Evolutionary conservation across 2,329 filamentous ascomycete genomes (phyloP), one percentile per base, ranked within the genome.

Genomic region (Xylaria hypoxylon): DNA sequence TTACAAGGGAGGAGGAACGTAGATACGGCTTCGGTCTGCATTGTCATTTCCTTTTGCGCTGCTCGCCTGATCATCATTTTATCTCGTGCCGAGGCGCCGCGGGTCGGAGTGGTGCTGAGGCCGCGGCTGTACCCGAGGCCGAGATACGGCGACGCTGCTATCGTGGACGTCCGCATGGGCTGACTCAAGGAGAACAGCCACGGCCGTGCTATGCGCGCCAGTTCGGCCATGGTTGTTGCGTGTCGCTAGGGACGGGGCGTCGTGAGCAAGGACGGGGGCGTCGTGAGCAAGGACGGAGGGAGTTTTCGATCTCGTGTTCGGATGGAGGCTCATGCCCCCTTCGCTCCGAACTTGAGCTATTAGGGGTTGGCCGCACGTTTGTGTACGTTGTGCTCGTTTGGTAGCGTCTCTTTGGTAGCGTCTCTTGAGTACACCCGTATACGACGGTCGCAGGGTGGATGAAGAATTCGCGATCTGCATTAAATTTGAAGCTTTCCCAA

Each of bases 1-100:
- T 70, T 57, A 75, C 73, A 42, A 19, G 73, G 73, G 47, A 73
- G 40, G 22, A 75, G 31, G 19, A 71, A 51, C 11, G 60, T 55
- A 11, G 64, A 7, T 48, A 13, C 64, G 22, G 52, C n/a, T 17
- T 68, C 56, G 10, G 38, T n/a, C n/a, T 67, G 28, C 47, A 7
- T 13, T 33, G 2, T 2, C 57, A 40, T 55, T 1, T 33, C 31
- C 26, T 5, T 22, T 2, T 8, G 28, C 8, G 3, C 17, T 24
- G 6, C 15, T 47, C 47, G 38, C 1, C 3, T 19, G 3, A 22
- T 3, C 5, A 17, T 42, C 11, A 51, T 35, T 15, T n/a, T 52
- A 2, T 38, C 10, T 26, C 13, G 48, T 17, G 56, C 66, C 31
- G 24, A n/a, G 10, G 22, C n/a, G 35, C 44, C 35, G 31, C 69